Evolutionary conservation across 208 protist species (phyloP), one percentile per base, ranked within the genome.

Genomic region (Trypanosoma congolense): DNA sequence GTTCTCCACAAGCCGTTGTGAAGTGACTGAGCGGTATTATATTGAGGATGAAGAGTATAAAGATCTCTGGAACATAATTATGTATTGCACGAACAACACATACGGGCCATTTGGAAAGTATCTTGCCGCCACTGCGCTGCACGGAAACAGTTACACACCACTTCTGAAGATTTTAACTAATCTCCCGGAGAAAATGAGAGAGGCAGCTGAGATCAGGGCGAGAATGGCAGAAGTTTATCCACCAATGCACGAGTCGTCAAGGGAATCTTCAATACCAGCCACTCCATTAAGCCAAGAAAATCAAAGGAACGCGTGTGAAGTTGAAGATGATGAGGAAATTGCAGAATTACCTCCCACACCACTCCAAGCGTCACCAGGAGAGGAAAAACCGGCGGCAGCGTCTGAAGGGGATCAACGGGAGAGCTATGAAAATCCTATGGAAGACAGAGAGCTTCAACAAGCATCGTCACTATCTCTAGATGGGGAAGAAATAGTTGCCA

Each of bases 61-160:
- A 22, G 53, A 43, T n/a, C 47, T 83, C 18, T 87, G 56, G 46
- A 42, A 49, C 5, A 40, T 73, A 19, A 50, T 83, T 28, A 33
- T 66, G 10, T 14, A 60, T 6, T 42, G 35, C 18, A 72, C 70
- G 24, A 75, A 73, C n/a, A 56, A 50, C 2, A 70, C 72, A 26
- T 90, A 82, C 61, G 77, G 76, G 10, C 57, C 74, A 30, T 31
- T 70, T 5, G 67, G 65, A 26, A 84, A 86, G 42, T 57, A 77
- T 46, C 64, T 69, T n/a, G 68, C 74, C 4, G 36, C 68, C 18
- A 30, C 84, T 5, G 73, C 64, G 12, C 66, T 75, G 61, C 80
- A 88, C 33, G 28, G 24, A 18, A 46, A 35, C 49, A 41, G 56
- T 28, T 66, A 28, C 45, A 36, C 51, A 26, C 43, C 72, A 22